Evolutionary conservation across 2,329 filamentous ascomycete species (phyloP), one percentile per base, ranked within the genome.

Genomic region (Ustulina deusta): DNA sequence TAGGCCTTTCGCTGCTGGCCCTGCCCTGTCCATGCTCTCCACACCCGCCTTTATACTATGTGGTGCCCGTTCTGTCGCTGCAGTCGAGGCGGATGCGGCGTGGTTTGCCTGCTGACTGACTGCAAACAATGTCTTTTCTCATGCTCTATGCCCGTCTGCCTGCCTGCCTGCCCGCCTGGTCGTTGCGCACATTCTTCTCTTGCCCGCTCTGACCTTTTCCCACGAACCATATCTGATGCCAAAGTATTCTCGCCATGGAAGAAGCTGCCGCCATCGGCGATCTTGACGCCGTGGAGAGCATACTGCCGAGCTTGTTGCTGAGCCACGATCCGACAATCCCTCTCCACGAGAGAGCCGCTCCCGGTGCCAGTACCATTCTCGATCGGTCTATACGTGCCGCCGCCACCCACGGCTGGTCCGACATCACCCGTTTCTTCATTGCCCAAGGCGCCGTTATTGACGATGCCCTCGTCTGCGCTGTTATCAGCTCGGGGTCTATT

Each of bases 241-340:
- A 72, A 69, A 69, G 61, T 59, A 66, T 68, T 70, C 69, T 62
- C 65, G 70, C 68, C 60, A 73, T 73, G 71, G 71, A 73, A 72
- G 71, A 73, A 72, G 71, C 71, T 70, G 71, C 71, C 65, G 69
- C 68, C 32, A 56, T 71, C 64, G 71, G 71, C 66, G 71, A 73
- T 65, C 69, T 72, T 58, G 65, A 71, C 48, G 71, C 66, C 59
- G 69, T 73, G 63, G 69, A 73, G 67, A 69, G 62, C 32, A 56
- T 73, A 52, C 55, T 73, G 65, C 71, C 71, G 61, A 71, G 69
- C 66, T 52, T 73, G 52, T 25, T 73, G 51, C 52, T 69, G 36
- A 73, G 66, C 67, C 61, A 67, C 65, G 71, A 73, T 42, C 60
- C 20, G 32, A 69, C 64, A 2, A 36, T 71, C 10, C 70, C 71